These are phyloP conservation scores for Mycena filopes DNA, from an alignment of 768 basidiomycete genomes.

Conservation along the genomic window DNA sequence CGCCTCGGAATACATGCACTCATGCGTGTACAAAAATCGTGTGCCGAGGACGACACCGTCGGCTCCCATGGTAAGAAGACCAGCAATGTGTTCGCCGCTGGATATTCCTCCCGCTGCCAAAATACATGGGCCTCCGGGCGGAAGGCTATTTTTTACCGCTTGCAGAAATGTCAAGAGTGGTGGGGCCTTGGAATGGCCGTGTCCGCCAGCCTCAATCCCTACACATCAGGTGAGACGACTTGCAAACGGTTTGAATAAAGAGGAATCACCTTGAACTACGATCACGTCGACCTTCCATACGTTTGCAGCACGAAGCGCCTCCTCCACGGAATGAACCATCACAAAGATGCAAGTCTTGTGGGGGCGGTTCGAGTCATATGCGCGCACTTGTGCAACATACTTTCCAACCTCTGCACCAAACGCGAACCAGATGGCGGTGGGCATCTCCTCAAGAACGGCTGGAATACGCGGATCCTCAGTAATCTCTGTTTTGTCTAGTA, in stretches of 20 bases:
- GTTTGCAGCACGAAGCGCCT: slow-evolving; percentile 58
- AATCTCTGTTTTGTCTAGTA: slow-evolving; percentile 55
- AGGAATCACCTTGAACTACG: slow-evolving; percentile 79
- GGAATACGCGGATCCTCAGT: slow-evolving; percentile 50
- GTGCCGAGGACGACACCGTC: slow-evolving; percentile 59
- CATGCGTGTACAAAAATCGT: slow-evolving; percentile 57
- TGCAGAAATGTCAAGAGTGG: slow-evolving; percentile 52
- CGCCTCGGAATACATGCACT: slow-evolving; percentile 49
- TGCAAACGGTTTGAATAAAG: too few relatives aligned
- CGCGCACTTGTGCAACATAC: slow-evolving; percentile 63
- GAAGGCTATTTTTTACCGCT: slow-evolving; percentile 45
- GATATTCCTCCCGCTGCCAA: slow-evolving; percentile 62
- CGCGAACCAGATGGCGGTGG: slow-evolving; percentile 69
- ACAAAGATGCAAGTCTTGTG: slow-evolving; percentile 63
- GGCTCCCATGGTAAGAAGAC: slow-evolving; percentile 55
- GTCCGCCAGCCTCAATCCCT: slow-evolving; percentile 12
- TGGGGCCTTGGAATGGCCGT: slow-evolving; percentile 44
- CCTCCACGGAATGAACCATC: slow-evolving; percentile 59
- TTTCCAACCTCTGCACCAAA: slow-evolving; percentile 62
- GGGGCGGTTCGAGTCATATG: slow-evolving; percentile 47
- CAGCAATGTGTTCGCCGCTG: slow-evolving; percentile 54
- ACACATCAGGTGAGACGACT: too few relatives aligned
- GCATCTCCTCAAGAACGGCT: slow-evolving; percentile 55
- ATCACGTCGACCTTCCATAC: slow-evolving; percentile 66
- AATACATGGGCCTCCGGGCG: slow-evolving; percentile 44